Base-by-base conservation (phyloP, 805 yeast species). In the Lipomyces chichibuensis region DNA sequence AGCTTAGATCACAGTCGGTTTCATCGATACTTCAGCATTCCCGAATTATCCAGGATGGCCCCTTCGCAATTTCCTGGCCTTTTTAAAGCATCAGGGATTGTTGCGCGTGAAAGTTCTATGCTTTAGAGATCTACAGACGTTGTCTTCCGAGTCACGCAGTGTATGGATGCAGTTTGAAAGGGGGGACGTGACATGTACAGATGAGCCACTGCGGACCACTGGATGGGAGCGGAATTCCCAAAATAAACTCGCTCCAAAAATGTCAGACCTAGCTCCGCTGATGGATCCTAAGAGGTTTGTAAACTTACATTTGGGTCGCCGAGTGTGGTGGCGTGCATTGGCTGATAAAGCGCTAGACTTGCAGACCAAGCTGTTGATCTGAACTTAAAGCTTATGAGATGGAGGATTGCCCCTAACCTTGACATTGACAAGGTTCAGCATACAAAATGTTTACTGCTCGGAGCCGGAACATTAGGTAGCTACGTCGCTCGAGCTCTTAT, bases 381-480 rank as follows among this genome's bases (percentile, higher is more conserved):
- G 65, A 95, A 95, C 75, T 80, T 95, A 66, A 91, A 91, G 78
- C 80, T 95, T 57, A 95, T 95, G 99, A 92, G 92, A 75, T 95
- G 99, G 99, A 83, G 99, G 71, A 85, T 95, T 20, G 92, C 91
- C 0, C 98, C 99, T 0, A 83, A 86, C 8, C 75, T 95, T 2
- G 85, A 95, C 74, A 80, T 95, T 58, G 93, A 90, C 5, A 75
- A 79, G 1, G 80, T 95, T 27, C 84, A 85, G 70, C 66, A 77
- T 20, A 84, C 88, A 11, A 88, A 84, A 70, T 89, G 93, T 51
- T 78, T 95, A 55, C 79, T 95, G 17, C 82, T 95, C n/a, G 99
- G 99, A 0, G 90, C 98, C 0, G 99, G 99, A 6, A 95, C 99
- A 2, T 81, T 96, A 7, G 99, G 99, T 0, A 89, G 96, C 66